These are phyloP conservation scores for Hypericum perforatum DNA, from an alignment of 345 rosid genomes.

Conservation along the genomic window DNA sequence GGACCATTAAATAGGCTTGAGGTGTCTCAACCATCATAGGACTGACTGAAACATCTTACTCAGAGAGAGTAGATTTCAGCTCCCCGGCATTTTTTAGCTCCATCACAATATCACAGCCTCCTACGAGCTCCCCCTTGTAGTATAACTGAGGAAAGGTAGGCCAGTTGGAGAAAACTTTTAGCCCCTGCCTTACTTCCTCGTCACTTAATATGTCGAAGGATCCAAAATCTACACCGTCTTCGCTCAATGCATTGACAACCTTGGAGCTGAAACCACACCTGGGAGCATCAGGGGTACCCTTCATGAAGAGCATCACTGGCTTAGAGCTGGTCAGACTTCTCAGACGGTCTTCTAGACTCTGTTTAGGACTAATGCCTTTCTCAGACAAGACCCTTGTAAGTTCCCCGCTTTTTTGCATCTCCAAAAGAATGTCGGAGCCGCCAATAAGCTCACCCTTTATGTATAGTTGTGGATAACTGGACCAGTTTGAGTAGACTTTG, in stretches of 20 bases:
- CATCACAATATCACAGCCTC: conserved; percentile 88
- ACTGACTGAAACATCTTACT: conserved; percentile 26
- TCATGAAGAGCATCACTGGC: conserved; percentile 93
- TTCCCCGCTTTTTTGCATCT: conserved; percentile 95
- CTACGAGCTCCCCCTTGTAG: conserved; percentile 87
- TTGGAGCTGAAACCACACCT: conserved; percentile 91
- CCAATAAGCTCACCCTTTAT: conserved; percentile 75
- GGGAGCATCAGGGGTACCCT: conserved; percentile 84
- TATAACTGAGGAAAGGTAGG: conserved; percentile 96
- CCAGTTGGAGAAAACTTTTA: conserved; percentile 85
- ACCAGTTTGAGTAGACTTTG: conserved; percentile 90
- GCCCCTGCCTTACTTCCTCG: conserved; percentile 92
- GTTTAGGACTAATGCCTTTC: conserved; percentile 48
- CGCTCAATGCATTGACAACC: conserved; percentile 73
- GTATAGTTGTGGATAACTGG: conserved; percentile 89
- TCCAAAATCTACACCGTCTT: conserved; percentile 57
- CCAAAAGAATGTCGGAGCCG: conserved; percentile 84
- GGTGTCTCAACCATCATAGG: conserved; percentile 7
- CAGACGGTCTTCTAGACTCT: conserved; percentile 51
- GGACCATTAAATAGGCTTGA: background rate
- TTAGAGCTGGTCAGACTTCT: conserved; percentile 47
- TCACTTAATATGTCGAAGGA: conserved; percentile 69
- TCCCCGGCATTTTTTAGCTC: conserved; percentile 64
- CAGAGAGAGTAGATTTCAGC: conserved; percentile 69
- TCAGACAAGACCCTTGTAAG: conserved; percentile 48